Percentiles rank a stretch among this genome's conserved stretches.
phyloP scores from a whole-genome alignment of 2,329 filamentous ascomycete species.

The Diaporthe humulicola region DNA sequence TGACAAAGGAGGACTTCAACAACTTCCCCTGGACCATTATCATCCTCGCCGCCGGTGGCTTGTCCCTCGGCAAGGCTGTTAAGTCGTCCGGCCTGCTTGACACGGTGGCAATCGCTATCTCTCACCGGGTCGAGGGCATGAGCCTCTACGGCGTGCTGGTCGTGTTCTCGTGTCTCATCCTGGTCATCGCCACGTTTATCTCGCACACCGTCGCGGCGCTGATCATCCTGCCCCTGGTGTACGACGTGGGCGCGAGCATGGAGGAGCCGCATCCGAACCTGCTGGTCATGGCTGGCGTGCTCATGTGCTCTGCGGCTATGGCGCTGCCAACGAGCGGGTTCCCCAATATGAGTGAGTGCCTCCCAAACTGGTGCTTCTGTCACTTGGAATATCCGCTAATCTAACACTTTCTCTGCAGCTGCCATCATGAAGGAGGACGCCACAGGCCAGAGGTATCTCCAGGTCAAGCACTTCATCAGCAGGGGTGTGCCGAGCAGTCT shows the following conservation, averaged over 20 bases:
- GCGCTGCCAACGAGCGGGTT: slow-evolving; percentile 95
- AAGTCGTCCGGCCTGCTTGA: slow-evolving; percentile 92
- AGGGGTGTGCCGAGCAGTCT: slow-evolving; percentile 91
- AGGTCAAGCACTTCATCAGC: slow-evolving; percentile 94
- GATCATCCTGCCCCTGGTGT: slow-evolving; percentile 92
- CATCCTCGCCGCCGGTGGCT: slow-evolving; percentile 92
- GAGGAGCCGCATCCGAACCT: slow-evolving; percentile 92
- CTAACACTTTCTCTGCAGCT: slow-evolving; percentile 62
- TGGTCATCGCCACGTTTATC: slow-evolving; percentile 97
- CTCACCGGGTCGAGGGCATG: slow-evolving; percentile 78
- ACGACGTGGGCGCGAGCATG: slow-evolving; percentile 88
- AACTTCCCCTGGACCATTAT: slow-evolving; percentile 99
- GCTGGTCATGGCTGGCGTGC: slow-evolving; percentile 91
- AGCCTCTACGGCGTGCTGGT: slow-evolving; percentile 88
- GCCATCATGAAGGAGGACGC: slow-evolving; percentile 99
- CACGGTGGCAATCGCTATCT: slow-evolving; percentile 86
- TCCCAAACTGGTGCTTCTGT: background rate
- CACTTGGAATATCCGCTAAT: slow-evolving; percentile 15
- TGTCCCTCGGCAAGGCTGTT: slow-evolving; percentile 94
- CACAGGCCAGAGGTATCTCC: slow-evolving; percentile 90
- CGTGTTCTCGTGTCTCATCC: slow-evolving; percentile 85
- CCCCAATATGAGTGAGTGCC: slow-evolving; percentile 96
- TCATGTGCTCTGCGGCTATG: slow-evolving; percentile 99
- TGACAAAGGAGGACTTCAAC: slow-evolving; percentile 99
- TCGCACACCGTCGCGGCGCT: slow-evolving; percentile 96